Evolutionary conservation across 2,329 filamentous ascomycete species (phyloP).

Genomic region (Penicillium sp.): DNA sequence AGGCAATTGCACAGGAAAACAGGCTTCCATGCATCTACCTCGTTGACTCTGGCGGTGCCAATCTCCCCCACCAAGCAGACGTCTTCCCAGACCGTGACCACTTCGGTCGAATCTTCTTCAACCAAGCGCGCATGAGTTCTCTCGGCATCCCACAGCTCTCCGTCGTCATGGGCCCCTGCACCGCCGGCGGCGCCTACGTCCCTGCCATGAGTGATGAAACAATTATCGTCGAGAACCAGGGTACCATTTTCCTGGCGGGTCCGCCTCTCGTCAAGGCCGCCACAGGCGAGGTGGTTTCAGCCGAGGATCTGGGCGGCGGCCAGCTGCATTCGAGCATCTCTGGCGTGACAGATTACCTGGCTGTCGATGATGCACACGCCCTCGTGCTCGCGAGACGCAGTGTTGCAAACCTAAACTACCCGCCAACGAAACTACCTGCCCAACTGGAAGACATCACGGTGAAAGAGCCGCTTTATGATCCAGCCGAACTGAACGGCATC

Average conservation of each 20-base stretch:
- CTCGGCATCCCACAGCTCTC: conserved; percentile 89
- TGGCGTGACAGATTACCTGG: conserved; percentile 92
- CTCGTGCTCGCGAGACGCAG: conserved; percentile 82
- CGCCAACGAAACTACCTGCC: conserved; percentile 50
- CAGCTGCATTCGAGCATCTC: conserved; percentile 88
- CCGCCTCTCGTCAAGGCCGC: conserved; percentile 95
- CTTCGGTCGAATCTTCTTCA: conserved; percentile 97
- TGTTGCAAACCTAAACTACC: conserved; percentile 89
- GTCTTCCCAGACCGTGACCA: conserved; percentile 95
- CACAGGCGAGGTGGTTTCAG: conserved; percentile 87
- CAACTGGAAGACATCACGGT: conserved; percentile 46
- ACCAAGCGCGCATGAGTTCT: conserved; percentile 91
- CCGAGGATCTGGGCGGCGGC: conserved; percentile 89
- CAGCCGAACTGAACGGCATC: conserved; percentile 82
- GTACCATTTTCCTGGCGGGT: conserved; percentile 96
- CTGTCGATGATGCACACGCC: conserved; percentile 91
- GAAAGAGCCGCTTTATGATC: conserved; percentile 78
- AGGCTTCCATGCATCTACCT: conserved; percentile 85
- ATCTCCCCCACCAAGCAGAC: conserved; percentile 91
- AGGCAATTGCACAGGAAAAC: conserved; percentile 89
- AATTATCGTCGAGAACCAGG: conserved; percentile 93
- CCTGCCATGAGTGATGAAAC: conserved; percentile 97
- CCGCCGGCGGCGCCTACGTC: conserved; percentile 92
- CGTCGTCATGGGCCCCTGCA: conserved; percentile 97
- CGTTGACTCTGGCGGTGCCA: conserved; percentile 93